Conservation (phyloP, 345 rosid genomes). For the Arabis hirsuta region DNA sequence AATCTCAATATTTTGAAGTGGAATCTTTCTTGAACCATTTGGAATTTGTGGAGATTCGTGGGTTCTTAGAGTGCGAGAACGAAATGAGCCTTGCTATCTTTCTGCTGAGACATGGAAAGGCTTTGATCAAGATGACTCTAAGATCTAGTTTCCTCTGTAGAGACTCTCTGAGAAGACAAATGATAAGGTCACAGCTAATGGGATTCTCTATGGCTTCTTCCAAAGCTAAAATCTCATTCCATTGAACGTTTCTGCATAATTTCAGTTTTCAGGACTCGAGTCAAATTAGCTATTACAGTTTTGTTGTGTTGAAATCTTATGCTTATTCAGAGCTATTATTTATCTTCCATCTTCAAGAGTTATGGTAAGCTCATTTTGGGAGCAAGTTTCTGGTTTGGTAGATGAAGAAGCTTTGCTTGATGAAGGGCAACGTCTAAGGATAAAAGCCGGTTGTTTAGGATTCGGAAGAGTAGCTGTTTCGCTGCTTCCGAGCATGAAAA, state of each 20-base stretch:
- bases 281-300: conserved; percentile 12
- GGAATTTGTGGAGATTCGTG: conserved; percentile 70
- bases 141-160: conserved; percentile 56
- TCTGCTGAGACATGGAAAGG: conserved; percentile 76
- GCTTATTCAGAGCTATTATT: conserved; percentile 24
- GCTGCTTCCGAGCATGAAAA: conserved; percentile 56
- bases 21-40: conserved; percentile 63
- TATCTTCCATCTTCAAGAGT: conserved; percentile 61
- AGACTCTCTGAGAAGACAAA: conserved; percentile 64
- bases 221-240: conserved; percentile 66
- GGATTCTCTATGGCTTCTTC: conserved; percentile 81
- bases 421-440: conserved; percentile 46
- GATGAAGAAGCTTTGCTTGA: conserved; percentile 58
- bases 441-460: conserved; percentile 59
- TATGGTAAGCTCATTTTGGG: conserved; percentile 52
- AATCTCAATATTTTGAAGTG: conserved; percentile 51
- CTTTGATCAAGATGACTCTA: conserved; percentile 73
- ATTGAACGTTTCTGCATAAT: conserved; percentile 21
- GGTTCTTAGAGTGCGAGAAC: conserved; percentile 72
- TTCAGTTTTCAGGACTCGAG: conserved; percentile 9
- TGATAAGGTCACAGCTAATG: conserved; percentile 70
- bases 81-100: conserved; percentile 79
- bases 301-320: not conserved
- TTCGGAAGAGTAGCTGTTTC: conserved; percentile 50
- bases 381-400: conserved; percentile 53